Base-by-base conservation (phyloP, 2,329 filamentous ascomycete genomes). In the Aspergillus sp. region DNA sequence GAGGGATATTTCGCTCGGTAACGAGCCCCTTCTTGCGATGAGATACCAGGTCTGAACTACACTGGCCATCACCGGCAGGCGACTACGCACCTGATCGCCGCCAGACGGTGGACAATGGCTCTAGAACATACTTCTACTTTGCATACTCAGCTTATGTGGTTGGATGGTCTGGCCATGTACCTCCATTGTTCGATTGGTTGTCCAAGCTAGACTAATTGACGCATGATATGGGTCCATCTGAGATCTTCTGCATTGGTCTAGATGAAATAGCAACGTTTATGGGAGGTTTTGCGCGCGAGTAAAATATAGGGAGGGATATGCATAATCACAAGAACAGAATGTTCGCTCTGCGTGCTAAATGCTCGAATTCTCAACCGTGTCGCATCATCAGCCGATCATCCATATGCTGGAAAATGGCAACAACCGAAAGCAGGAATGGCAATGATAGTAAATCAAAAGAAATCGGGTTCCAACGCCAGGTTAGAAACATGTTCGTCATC, bases 291-390 rank as follows among this genome's bases (percentile, higher is more conserved):
- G 47, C 19, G 45, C 37, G 46, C 27, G 19, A n/a, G 45, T 40
- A 39, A 37, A 39, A 61, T 51, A 48, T 20, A 13, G 45, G 50
- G 20, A 17, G 22, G 54, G 37, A 59, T 61, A 67, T 65, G 60
- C 54, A 62, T 46, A 58, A 47, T 62, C 56, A 59, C 50, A 61
- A 37, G 52, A 62, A 63, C 50, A 57, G 46, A 56, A 67, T 65
- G 66, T 68, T 69, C 68, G 69, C 68, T 69, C 61, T 66, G 65
- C 66, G 72, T 73, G 70, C 71, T 72, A 69, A 71, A 70, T 71
- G 69, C 70, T 70, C 61, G 65, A 67, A 67, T 60, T 64, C 63
- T 64, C 51, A 53, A 59, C 55, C 63, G 51, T 64, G 59, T 61
- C 59, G 54, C 64, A 65, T 66, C 61, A 65, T 64, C 57, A 57